Evolutionary conservation across 2,329 filamentous ascomycete genomes (phyloP), one percentile per base, ranked within the genome.

Genomic region (Pseudogymnoascus sp.): DNA sequence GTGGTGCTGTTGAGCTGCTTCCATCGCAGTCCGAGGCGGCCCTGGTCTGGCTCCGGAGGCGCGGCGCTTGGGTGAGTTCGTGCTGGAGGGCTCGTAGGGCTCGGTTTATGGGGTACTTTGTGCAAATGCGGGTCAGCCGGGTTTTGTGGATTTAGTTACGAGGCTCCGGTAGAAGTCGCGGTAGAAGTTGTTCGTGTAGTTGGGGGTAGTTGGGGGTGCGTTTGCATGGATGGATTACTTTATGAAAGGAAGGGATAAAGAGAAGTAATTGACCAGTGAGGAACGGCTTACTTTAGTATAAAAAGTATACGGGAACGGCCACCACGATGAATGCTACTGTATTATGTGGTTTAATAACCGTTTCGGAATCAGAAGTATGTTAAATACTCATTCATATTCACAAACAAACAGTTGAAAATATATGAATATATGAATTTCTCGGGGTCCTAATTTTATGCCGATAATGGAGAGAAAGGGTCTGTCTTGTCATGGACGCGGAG

Each of bases 41-140:
- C 25, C 25, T 31, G 25, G 46, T 31, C 46, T 31, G 46, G n/a
- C 46, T 16, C n/a, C 46, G 46, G 46, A 31, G 25, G 28, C 8
- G 3, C 8, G 43, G 2, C 9, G 46, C 7, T 25, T 28, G 43
- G 14, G 46, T 53, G 46, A 31, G 23, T 31, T 53, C 46, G 43
- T 53, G 43, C 23, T 53, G 43, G 23, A 53, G 46, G 46, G 46
- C 46, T 53, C 46, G 46, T 53, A 53, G 46, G 25, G 25, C 46
- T 53, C 11, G 46, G 46, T 53, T 28, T 31, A 53, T 53, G 46
- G 46, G 46, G 46, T 53, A 16, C 46, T 31, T 53, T 53, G 5
- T 53, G 23, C 25, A 53, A 53, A 53, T 53, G 46, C 46, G 46
- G 46, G 46, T 53, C 46, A 53, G 46, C 46, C 46, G 46, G 46